Percentiles rank a stretch among this genome's conserved stretches.
Conservation (phyloP, 1,284 basidiomycete genomes). For the Fomes fomentarius region DNA sequence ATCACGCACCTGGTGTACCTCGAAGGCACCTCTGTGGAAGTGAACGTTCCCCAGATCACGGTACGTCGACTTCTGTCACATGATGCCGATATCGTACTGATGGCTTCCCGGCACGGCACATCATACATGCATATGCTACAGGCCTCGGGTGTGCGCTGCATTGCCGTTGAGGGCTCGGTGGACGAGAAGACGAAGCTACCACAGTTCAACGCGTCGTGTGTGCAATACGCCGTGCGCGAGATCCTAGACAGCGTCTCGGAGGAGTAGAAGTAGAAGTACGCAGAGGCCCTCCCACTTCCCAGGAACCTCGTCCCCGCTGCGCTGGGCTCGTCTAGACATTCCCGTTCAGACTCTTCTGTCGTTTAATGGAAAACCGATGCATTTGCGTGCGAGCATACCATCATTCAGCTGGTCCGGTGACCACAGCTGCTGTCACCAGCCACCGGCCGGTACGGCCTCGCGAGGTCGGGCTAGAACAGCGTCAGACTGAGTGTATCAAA, state of each 20-base stretch:
- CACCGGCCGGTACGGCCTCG: no score
- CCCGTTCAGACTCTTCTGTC: background rate
- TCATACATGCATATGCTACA: no score
- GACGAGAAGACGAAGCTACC: slow-evolving; percentile 34
- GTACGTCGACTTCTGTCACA: slow-evolving; percentile 46
- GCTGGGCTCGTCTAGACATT: background rate
- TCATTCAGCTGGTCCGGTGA: slow-evolving; percentile 16
- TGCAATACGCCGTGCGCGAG: slow-evolving; percentile 49
- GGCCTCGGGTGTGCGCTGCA: slow-evolving; percentile 61
- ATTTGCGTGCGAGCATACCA: background rate
- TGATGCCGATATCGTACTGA: no score
- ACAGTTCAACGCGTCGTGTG: slow-evolving; percentile 54
- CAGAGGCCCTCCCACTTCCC: background rate
- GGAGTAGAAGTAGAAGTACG: slow-evolving; percentile 6
- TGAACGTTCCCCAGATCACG: slow-evolving; percentile 63
- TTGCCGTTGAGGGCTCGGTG: slow-evolving; percentile 40
- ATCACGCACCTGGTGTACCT: slow-evolving; percentile 87
- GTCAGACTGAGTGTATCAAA: no score
- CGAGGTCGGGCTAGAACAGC: slow-evolving; percentile 17
- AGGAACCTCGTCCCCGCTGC: slow-evolving; percentile 2
- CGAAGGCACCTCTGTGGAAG: slow-evolving; percentile 58
- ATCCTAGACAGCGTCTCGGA: slow-evolving; percentile 40
- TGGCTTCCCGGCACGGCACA: no score
- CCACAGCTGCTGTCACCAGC: slow-evolving; percentile 9
- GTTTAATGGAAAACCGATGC: background rate